Percentiles rank a stretch among this genome's conserved stretches.
Evolutionary conservation across 257 asterid species (phyloP).

Genomic region (Mentha longifolia): DNA sequence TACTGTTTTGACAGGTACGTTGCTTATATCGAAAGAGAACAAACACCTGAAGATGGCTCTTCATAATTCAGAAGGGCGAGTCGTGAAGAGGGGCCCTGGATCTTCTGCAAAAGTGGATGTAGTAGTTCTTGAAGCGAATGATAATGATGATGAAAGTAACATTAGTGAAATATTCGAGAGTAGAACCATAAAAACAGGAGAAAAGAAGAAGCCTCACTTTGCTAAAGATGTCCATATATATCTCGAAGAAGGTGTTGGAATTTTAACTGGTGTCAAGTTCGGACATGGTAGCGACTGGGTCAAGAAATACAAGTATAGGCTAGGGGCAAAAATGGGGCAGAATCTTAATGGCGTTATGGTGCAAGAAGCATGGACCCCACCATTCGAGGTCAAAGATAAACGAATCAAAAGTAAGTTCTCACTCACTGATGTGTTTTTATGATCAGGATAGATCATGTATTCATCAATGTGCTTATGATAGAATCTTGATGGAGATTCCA

Average conservation of each 20-base stretch:
- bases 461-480: not conserved
- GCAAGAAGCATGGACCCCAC: constrained; percentile 46
- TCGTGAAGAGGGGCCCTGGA: constrained; percentile 40
- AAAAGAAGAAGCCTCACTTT: constrained; percentile 50
- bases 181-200: constrained; percentile 42
- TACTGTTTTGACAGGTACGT: constrained; percentile 45
- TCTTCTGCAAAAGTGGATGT: constrained; percentile 53
- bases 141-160: constrained; percentile 30
- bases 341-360: constrained; percentile 34
- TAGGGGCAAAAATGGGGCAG: constrained; percentile 48
- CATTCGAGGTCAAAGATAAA: constrained; percentile 50
- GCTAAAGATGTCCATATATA: constrained; percentile 27
- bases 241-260: constrained; percentile 45
- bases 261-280: constrained; percentile 41
- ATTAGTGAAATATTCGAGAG: constrained; percentile 40
- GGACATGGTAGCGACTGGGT: constrained; percentile 42
- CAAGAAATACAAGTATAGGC: constrained; percentile 45
- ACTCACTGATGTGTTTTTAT: not conserved
- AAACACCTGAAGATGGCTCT: constrained; percentile 42
- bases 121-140: constrained; percentile 40
- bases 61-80: constrained; percentile 33
- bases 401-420: constrained; percentile 46
- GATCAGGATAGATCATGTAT: not conserved
- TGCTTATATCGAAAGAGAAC: constrained; percentile 41
- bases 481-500: not conserved